phyloP scores from a whole-genome alignment of 805 yeast genomes.

The Zygosaccharomyces siamensis region DNA sequence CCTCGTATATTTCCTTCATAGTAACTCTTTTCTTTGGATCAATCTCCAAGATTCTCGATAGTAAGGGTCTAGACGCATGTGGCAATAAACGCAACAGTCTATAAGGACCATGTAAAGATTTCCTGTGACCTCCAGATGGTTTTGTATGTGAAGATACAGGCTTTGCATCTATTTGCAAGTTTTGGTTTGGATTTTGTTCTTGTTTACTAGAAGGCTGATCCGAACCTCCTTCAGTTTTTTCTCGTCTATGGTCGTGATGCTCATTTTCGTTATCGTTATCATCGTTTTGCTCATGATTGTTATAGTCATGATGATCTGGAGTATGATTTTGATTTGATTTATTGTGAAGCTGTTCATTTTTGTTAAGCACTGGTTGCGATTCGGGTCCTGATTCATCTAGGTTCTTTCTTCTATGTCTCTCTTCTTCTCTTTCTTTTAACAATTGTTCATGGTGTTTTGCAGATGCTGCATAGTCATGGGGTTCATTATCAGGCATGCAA shows the following conservation, averaged over 20 bases:
- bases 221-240: slow-evolving; percentile 7
- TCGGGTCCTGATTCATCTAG: slow-evolving; percentile 17
- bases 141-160: slow-evolving; percentile 17
- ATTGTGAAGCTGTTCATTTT: slow-evolving; percentile 7
- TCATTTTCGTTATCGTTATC: background rate
- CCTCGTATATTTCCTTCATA: slow-evolving; percentile 57
- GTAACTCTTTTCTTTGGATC: slow-evolving; percentile 62
- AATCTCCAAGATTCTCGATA: slow-evolving; percentile 59
- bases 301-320: slow-evolving; percentile 8
- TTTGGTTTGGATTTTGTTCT: background rate
- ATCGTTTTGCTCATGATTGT: slow-evolving; percentile 1
- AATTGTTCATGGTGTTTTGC: slow-evolving; percentile 68
- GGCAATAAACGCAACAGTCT: slow-evolving; percentile 75
- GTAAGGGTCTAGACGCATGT: slow-evolving; percentile 74
- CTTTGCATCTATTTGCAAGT: slow-evolving; percentile 9
- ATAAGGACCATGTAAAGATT: slow-evolving; percentile 77
- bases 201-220: background rate
- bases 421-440: slow-evolving; percentile 42
- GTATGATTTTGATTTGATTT: slow-evolving; percentile 5
- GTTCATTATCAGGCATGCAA: slow-evolving; percentile 62
- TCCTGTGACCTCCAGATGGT: slow-evolving; percentile 32
- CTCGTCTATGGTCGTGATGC: slow-evolving; percentile 4
- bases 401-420: slow-evolving; percentile 18
- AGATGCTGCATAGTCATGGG: slow-evolving; percentile 69
- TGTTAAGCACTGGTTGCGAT: slow-evolving; percentile 8